Evolutionary conservation across 495 filamentous ascomycete species (phyloP).

Genomic region (Aspergillus sparsus): DNA sequence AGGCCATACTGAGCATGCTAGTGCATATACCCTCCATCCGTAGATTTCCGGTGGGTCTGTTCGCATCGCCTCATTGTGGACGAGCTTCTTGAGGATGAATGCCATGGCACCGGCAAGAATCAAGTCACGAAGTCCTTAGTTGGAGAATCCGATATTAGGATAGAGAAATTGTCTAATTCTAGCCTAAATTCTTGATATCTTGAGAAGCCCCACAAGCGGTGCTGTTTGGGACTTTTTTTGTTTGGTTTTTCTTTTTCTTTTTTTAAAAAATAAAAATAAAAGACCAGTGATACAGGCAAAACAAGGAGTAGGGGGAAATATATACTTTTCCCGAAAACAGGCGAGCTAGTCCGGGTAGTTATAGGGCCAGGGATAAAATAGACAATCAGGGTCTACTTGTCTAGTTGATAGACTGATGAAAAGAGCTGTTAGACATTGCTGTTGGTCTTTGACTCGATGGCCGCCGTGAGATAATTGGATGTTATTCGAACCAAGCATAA

Average conservation of each 20-base stretch:
- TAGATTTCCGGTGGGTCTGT: conserved; percentile 74
- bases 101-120: conserved; percentile 29
- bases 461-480: conserved; percentile 12
- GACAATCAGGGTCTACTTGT: conserved; percentile 2
- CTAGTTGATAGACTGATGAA: conserved; percentile 11
- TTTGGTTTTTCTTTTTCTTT: background rate
- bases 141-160: background rate
- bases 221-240: background rate
- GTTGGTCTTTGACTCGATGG: conserved; percentile 10
- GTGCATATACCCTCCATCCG: conserved; percentile 70
- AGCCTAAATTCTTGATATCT: too few species aligned
- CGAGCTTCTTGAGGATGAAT: conserved; percentile 60
- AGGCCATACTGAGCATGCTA: conserved; percentile 65
- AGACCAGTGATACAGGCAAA: conserved; percentile 1
- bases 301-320: background rate
- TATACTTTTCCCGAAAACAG: background rate
- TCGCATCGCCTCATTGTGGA: conserved; percentile 79
- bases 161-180: background rate
- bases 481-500: conserved; percentile 13
- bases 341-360: conserved; percentile 14
- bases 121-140: background rate
- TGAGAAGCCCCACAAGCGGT: background rate
- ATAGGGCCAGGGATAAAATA: conserved; percentile 3
- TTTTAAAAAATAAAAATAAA: background rate
- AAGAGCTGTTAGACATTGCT: background rate